phyloP scores from a whole-genome alignment of 768 basidiomycete species.

The Holtermannia corniformis region DNA sequence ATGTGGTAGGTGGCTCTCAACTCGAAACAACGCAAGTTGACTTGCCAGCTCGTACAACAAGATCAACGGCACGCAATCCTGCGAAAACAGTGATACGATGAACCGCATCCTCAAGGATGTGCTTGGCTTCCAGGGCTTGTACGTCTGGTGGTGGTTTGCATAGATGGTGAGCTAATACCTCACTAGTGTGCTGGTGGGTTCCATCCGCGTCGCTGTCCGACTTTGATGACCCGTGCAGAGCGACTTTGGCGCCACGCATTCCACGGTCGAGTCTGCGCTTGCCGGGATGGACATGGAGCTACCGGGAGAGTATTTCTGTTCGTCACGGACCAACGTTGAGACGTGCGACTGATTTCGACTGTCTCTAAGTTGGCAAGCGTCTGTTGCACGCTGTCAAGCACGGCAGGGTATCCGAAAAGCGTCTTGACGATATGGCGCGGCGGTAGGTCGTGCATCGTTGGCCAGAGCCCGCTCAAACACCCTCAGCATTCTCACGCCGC shows the following conservation, averaged over 20 bases:
- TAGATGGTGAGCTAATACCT: not conserved
- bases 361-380: conserved; percentile 12
- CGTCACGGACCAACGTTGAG: not conserved
- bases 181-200: not conserved
- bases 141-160: conserved; percentile 3
- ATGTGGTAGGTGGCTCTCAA: conserved; percentile 32
- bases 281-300: conserved; percentile 37
- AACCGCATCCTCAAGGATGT: conserved; percentile 40
- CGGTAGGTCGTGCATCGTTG: conserved; percentile 10
- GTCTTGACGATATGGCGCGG: conserved; percentile 36
- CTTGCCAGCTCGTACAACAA: conserved; percentile 27
- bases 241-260: conserved; percentile 34
- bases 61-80: conserved; percentile 41
- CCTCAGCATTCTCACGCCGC: conserved; percentile 45
- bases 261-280: conserved; percentile 19
- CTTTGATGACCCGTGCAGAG: too few species aligned
- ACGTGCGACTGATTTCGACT: not conserved
- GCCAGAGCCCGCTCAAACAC: not conserved
- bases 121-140: conserved; percentile 39
- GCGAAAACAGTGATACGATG: conserved; percentile 32
- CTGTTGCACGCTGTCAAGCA: conserved; percentile 23
- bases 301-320: conserved; percentile 23
- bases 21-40: not conserved
- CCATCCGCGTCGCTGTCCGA: too few species aligned
- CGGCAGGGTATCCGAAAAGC: conserved; percentile 18